These are phyloP conservation scores for Barnettozyma salicaria DNA, from an alignment of 805 yeast species.

Conservation along the genomic window DNA sequence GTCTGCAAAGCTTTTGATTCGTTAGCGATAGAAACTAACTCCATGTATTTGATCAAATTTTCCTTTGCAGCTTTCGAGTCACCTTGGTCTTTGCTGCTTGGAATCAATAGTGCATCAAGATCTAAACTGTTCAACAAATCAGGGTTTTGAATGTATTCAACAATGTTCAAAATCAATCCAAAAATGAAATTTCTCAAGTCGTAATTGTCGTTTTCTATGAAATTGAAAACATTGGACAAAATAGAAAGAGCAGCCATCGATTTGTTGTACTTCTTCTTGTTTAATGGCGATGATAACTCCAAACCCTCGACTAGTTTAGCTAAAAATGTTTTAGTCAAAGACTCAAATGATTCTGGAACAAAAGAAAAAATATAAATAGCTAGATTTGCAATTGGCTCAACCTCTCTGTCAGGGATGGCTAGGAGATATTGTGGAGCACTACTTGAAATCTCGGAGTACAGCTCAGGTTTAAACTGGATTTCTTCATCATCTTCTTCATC, in stretches of 20 bases:
- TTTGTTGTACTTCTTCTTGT: constrained; percentile 11
- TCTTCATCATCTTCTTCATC: constrained; percentile 21
- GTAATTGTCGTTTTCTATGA: constrained; percentile 10
- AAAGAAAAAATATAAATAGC: constrained; percentile 20
- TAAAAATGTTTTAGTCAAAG: constrained; percentile 3
- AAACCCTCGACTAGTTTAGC: constrained; percentile 3
- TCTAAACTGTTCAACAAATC: constrained; percentile 5
- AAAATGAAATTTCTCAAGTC: constrained; percentile 20
- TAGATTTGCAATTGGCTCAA: constrained; percentile 24
- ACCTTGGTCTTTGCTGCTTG: not conserved
- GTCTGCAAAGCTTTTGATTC: constrained; percentile 6
- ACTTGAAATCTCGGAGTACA: constrained; percentile 17
- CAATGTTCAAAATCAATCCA: constrained; percentile 9
- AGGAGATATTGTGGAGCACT: constrained; percentile 12
- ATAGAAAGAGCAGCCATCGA: constrained; percentile 17
- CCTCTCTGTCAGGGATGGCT: constrained; percentile 23
- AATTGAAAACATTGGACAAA: constrained; percentile 21
- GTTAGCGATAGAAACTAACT: not conserved
- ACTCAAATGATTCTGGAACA: constrained; percentile 8
- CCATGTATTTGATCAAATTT: constrained; percentile 1
- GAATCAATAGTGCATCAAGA: constrained; percentile 1
- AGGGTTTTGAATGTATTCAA: constrained; percentile 7
- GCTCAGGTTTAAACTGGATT: constrained; percentile 14
- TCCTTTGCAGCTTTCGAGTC: not conserved
- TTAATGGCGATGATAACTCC: constrained; percentile 3